Conservation (phyloP, 345 rosid species). For the Citrus australasica region DNA sequence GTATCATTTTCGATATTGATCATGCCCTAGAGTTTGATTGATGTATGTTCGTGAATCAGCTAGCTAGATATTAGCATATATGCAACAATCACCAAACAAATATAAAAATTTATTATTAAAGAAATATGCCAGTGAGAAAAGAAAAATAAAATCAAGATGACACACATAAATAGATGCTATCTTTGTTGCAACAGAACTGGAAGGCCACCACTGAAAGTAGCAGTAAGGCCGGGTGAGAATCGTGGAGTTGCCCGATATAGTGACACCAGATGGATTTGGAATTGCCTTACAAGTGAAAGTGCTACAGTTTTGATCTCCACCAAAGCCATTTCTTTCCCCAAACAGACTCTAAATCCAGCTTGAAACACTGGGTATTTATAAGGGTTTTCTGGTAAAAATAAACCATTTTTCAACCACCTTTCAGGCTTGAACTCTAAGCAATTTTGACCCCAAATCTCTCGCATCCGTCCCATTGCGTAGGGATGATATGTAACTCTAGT, state of each 20-base stretch:
- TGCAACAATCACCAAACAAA: too few relatives aligned
- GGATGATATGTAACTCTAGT: constrained; percentile 78
- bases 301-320: constrained; percentile 59
- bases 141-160: background rate
- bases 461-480: constrained; percentile 77
- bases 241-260: constrained; percentile 8
- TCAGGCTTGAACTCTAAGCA: constrained; percentile 68
- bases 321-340: constrained; percentile 81
- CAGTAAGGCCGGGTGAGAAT: constrained; percentile 57
- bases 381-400: constrained; percentile 45
- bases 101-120: too few relatives aligned
- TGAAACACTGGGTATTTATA: constrained; percentile 45
- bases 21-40: background rate
- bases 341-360: constrained; percentile 41
- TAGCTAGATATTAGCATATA: background rate
- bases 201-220: constrained; percentile 51
- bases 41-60: background rate
- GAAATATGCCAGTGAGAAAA: background rate
- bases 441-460: constrained; percentile 65
- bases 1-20: background rate
- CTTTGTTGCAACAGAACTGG: constrained; percentile 33
- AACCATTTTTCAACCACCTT: constrained; percentile 58
- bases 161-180: background rate
- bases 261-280: constrained; percentile 25
- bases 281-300: constrained; percentile 40